Conservation (phyloP, 2,329 filamentous ascomycete species). For the Diaporthe nobilis region DNA sequence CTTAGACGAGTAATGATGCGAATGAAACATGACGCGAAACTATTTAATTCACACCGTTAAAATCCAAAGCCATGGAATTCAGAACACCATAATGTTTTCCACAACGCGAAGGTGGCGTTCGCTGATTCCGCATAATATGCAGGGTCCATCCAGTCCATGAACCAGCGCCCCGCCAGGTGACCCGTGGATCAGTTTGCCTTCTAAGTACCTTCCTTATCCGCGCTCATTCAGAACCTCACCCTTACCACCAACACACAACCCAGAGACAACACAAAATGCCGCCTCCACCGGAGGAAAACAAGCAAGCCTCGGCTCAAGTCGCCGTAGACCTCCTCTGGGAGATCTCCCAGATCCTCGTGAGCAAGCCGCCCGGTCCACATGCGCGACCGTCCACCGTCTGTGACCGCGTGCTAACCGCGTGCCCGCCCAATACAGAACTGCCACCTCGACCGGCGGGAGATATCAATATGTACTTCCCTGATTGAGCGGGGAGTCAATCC, state of each 20-base stretch:
- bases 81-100: background rate
- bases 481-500: slow-evolving; percentile 98
- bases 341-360: slow-evolving; percentile 89
- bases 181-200: background rate
- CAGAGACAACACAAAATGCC: slow-evolving; percentile 49
- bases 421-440: slow-evolving; percentile 77
- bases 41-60: background rate
- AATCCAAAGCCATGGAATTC: background rate
- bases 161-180: background rate
- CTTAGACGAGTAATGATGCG: background rate
- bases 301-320: slow-evolving; percentile 83
- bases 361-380: slow-evolving; percentile 47
- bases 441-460: slow-evolving; percentile 87
- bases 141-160: background rate
- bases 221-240: slow-evolving; percentile 24
- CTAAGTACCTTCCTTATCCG: background rate
- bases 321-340: slow-evolving; percentile 88
- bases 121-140: background rate
- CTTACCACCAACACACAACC: background rate
- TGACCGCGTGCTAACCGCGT: slow-evolving; percentile 7
- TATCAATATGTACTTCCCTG: slow-evolving; percentile 95
- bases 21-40: background rate
- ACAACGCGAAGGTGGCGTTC: background rate
- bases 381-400: background rate
- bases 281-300: slow-evolving; percentile 63